A percentile compares a stretch with the other conserved stretches of the same genome.
Conservation (phyloP, 306 rosid genomes). For the Cyclanthera cordifolia region DNA sequence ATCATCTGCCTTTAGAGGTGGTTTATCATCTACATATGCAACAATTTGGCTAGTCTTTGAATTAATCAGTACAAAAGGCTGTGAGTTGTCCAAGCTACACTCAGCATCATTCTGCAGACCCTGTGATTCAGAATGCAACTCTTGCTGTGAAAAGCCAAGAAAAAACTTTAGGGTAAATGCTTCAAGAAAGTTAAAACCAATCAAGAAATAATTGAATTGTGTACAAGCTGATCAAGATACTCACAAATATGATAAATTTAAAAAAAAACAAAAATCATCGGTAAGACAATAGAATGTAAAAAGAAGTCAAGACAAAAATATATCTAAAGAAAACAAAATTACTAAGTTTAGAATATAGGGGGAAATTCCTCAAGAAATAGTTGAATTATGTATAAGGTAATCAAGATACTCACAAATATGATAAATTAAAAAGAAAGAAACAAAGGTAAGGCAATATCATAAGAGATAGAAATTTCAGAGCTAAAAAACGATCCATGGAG, state of each 20-base stretch:
- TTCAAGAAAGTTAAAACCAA: no score
- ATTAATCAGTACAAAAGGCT: constrained; percentile 38
- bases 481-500: background rate
- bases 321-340: background rate
- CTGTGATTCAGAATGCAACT: constrained; percentile 13
- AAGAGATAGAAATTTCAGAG: background rate
- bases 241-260: background rate
- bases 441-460: background rate
- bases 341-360: background rate
- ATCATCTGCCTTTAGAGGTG: constrained; percentile 28
- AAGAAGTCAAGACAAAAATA: background rate
- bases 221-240: no score
- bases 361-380: background rate
- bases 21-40: constrained; percentile 40
- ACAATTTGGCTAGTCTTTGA: constrained; percentile 30
- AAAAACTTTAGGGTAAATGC: background rate
- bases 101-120: constrained; percentile 21
- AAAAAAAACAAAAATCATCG: background rate
- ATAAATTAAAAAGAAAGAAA: no score
- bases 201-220: no score
- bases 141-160: constrained; percentile 37
- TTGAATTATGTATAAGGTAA: background rate
- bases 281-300: background rate
- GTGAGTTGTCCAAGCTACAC: constrained; percentile 20
- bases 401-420: no score